Evolutionary conservation across 2,329 filamentous ascomycete species (phyloP).

Genomic region (Remersonia thermophila): DNA sequence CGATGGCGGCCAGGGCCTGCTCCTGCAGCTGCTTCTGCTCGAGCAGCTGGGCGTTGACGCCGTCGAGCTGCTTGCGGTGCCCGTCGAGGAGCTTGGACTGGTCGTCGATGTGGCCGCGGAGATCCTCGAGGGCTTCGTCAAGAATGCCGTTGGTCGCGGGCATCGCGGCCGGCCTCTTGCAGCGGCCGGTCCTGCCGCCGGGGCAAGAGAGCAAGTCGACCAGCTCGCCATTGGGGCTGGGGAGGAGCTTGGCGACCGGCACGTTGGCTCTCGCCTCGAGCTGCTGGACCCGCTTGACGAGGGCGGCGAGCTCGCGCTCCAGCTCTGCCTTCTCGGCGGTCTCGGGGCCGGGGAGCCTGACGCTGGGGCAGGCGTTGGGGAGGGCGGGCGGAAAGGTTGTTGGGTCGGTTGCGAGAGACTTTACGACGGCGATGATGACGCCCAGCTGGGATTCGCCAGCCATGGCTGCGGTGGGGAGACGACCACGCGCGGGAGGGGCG

Average conservation of each 20-base stretch:
- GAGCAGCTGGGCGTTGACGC: conserved; percentile 73
- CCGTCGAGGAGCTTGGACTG: conserved; percentile 61
- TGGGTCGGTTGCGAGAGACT: conserved; percentile 20
- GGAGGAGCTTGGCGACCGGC: conserved; percentile 43
- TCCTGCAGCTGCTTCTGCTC: conserved; percentile 79
- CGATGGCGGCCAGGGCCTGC: conserved; percentile 67
- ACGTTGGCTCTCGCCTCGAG: conserved; percentile 67
- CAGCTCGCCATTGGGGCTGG: conserved; percentile 63
- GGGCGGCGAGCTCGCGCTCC: conserved; percentile 69
- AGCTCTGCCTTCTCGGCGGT: conserved; percentile 64
- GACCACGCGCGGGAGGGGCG: too few species aligned
- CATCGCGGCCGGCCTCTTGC: conserved; percentile 16
- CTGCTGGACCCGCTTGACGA: conserved; percentile 65
- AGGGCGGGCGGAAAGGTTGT: conserved; percentile 11
- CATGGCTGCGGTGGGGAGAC: conserved; percentile 18
- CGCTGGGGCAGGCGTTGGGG: conserved; percentile 22
- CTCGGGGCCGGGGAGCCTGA: conserved; percentile 66
- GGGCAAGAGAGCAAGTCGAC: conserved; percentile 48
- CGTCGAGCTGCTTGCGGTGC: conserved; percentile 74
- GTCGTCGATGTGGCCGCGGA: conserved; percentile 2
- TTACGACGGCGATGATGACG: conserved; percentile 21
- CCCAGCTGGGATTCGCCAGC: conserved; percentile 20
- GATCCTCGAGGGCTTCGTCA: conserved; percentile 46
- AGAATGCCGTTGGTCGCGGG: conserved; percentile 19
- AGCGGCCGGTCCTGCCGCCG: conserved; percentile 36